These are phyloP conservation scores for Torrubiellomyces zombiae DNA, from an alignment of 2,329 filamentous ascomycete genomes.

Conservation along the genomic window DNA sequence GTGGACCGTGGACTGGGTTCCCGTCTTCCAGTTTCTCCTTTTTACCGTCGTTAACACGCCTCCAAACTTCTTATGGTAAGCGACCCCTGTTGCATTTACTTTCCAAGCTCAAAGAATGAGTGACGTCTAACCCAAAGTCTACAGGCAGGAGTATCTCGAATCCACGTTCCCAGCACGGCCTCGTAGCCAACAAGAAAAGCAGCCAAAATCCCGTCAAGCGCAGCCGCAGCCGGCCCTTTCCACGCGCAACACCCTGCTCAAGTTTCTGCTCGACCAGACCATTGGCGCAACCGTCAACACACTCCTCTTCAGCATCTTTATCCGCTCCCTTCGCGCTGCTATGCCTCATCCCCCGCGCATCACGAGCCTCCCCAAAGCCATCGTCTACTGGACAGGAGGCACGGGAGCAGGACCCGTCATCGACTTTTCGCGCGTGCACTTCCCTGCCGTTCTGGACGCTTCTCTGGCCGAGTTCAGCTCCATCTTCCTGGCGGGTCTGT, in stretches of 20 bases:
- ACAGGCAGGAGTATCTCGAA: conserved; percentile 61
- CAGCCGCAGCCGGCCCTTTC: conserved; percentile 24
- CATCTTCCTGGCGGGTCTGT: conserved; percentile 50
- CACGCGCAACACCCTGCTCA: conserved; percentile 46
- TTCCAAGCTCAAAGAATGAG: too few species aligned
- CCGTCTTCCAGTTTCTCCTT: conserved; percentile 60
- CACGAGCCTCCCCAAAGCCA: conserved; percentile 17
- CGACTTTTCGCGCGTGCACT: conserved; percentile 28
- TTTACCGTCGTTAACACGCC: conserved; percentile 60
- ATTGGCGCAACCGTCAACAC: conserved; percentile 50
- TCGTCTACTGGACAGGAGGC: conserved; percentile 18
- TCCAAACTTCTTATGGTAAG: conserved; percentile 68
- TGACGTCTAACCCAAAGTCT: conserved; percentile 7
- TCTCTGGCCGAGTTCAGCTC: conserved; percentile 41
- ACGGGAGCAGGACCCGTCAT: conserved; percentile 22
- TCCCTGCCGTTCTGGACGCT: conserved; percentile 23
- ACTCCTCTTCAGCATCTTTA: conserved; percentile 42
- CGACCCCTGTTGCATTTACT: not conserved
- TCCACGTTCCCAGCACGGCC: conserved; percentile 49
- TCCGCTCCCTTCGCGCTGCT: conserved; percentile 36
- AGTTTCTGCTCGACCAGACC: conserved; percentile 54
- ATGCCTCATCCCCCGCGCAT: conserved; percentile 25
- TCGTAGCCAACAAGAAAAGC: conserved; percentile 10
- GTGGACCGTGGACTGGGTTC: conserved; percentile 47
- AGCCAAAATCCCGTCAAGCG: too few species aligned